Evolutionary conservation across 805 yeast genomes (phyloP).

Genomic region (Kurtzmaniella cleridarum): DNA sequence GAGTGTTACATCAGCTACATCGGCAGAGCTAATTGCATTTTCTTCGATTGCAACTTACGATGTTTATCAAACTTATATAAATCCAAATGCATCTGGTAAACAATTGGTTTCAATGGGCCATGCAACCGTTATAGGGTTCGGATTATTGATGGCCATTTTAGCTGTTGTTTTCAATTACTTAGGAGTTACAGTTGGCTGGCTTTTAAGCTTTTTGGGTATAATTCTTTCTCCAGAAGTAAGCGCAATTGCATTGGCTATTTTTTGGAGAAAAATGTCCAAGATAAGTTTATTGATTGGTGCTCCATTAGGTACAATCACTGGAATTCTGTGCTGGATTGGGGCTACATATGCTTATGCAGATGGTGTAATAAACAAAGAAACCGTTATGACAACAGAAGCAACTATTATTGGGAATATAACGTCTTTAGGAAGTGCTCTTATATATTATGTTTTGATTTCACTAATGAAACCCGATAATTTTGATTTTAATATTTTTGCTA

Average conservation of each 20-base stretch:
- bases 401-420: constrained; percentile 22
- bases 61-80: constrained; percentile 33
- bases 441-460: constrained; percentile 19
- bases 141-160: constrained; percentile 30
- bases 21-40: constrained; percentile 39
- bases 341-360: constrained; percentile 17
- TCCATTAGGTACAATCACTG: constrained; percentile 16
- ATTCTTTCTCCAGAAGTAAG: constrained; percentile 32
- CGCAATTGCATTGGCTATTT: constrained; percentile 27
- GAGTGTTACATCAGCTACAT: constrained; percentile 40
- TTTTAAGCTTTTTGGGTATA: constrained; percentile 35
- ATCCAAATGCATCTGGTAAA: constrained; percentile 33
- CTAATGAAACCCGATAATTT: constrained; percentile 15
- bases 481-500: constrained; percentile 17
- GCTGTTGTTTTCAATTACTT: constrained; percentile 36
- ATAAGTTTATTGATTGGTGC: constrained; percentile 15
- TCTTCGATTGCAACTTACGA: constrained; percentile 37
- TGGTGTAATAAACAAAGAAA: constrained; percentile 17
- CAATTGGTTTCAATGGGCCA: constrained; percentile 31
- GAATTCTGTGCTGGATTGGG: constrained; percentile 27
- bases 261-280: constrained; percentile 27
- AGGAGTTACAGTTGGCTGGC: constrained; percentile 39
- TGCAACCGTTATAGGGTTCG: constrained; percentile 32
- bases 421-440: constrained; percentile 18
- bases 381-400: constrained; percentile 16